phyloP scores from a whole-genome alignment of 768 basidiomycete species.

The Tephrocybe rancida region DNA sequence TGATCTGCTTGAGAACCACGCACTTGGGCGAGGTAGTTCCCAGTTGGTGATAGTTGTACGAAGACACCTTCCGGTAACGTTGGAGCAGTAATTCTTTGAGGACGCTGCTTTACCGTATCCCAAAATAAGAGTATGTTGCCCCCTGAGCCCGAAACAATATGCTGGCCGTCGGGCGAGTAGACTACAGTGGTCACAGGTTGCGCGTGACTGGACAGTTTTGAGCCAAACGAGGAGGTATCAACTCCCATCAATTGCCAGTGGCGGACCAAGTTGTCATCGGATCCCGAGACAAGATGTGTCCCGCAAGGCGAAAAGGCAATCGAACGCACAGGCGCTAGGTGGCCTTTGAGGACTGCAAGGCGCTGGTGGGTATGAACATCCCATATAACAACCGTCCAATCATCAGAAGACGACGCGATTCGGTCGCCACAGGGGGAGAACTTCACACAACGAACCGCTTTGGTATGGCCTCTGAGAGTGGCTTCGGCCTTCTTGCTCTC shows the following conservation, averaged over 20 bases:
- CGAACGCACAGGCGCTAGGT: background rate
- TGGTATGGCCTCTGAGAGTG: background rate
- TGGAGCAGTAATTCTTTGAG: background rate
- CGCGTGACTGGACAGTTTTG: background rate
- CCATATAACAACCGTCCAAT: slow-evolving; percentile 1
- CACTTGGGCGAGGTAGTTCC: background rate
- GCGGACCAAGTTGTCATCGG: slow-evolving; percentile 5
- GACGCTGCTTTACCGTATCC: too few species aligned
- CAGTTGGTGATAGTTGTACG: too few species aligned
- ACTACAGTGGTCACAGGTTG: background rate
- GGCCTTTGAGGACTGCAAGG: background rate
- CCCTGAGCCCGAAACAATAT: background rate
- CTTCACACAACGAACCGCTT: background rate
- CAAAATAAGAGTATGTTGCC: too few species aligned
- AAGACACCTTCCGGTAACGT: background rate
- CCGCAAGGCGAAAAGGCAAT: background rate
- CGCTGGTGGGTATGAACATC: background rate
- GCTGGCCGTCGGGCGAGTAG: background rate
- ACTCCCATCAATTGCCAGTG: slow-evolving; percentile 4
- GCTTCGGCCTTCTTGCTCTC: background rate
- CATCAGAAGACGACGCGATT: background rate
- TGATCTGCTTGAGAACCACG: background rate
- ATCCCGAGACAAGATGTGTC: slow-evolving; percentile 8
- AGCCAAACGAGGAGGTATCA: too few species aligned
- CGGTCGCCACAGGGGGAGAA: background rate